Percentiles rank a stretch among this genome's conserved stretches.
phyloP scores from a whole-genome alignment of 495 filamentous ascomycete genomes.

The Lasiosphaeriaceae sp. region DNA sequence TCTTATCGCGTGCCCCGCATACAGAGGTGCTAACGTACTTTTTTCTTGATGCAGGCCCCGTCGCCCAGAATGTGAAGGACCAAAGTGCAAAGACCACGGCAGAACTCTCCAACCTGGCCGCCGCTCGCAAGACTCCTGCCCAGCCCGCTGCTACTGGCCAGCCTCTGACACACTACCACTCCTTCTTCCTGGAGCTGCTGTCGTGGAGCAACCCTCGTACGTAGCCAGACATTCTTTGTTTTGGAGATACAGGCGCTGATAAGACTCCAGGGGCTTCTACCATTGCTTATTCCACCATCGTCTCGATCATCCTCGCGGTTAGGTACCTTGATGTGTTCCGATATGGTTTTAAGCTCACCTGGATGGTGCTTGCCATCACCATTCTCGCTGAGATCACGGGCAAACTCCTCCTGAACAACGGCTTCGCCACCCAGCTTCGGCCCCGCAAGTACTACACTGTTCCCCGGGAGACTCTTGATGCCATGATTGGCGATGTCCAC shows the following conservation, averaged over 20 bases:
- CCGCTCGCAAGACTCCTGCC: slow-evolving; percentile 62
- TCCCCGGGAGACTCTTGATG: slow-evolving; percentile 76
- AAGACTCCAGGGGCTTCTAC: slow-evolving; percentile 69
- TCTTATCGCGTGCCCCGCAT: background rate
- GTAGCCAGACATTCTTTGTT: slow-evolving; percentile 1
- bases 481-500: slow-evolving; percentile 75
- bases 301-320: slow-evolving; percentile 80
- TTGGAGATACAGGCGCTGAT: background rate
- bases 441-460: slow-evolving; percentile 91
- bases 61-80: slow-evolving; percentile 73
- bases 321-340: slow-evolving; percentile 87
- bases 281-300: slow-evolving; percentile 70
- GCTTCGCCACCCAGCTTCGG: slow-evolving; percentile 80
- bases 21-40: background rate
- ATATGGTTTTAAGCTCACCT: slow-evolving; percentile 83
- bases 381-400: slow-evolving; percentile 73
- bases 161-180: slow-evolving; percentile 92
- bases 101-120: slow-evolving; percentile 74
- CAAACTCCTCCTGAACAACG: slow-evolving; percentile 68
- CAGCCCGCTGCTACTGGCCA: slow-evolving; percentile 76
- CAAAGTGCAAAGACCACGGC: slow-evolving; percentile 64
- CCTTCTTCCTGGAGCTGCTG: slow-evolving; percentile 86
- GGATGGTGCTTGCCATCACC: slow-evolving; percentile 60
- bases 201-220: slow-evolving; percentile 56
- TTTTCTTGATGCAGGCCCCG: slow-evolving; percentile 52